Base-by-base conservation (phyloP, 352 stramenopile genomes). In the Phytophthora parvispora region DNA sequence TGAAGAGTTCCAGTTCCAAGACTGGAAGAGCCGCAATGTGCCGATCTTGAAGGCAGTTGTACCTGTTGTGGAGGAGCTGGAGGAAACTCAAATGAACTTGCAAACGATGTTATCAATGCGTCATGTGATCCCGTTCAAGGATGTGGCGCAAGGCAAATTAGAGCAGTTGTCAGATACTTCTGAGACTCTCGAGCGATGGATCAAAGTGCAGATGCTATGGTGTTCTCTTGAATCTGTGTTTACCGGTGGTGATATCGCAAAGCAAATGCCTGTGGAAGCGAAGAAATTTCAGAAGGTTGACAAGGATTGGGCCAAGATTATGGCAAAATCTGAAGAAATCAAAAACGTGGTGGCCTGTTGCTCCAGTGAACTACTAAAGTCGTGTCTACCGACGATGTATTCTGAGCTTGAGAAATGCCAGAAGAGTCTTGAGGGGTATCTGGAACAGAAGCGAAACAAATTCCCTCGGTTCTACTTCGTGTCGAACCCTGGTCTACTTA, bases 391-490 rank as follows among this genome's bases (percentile, higher is more conserved):
- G 24, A 98, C 94, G 8, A 99, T 99, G 95, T 99, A 99, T 74
- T 87, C 87, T 52, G 97, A 99, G 78, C 85, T 99, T 7, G 98
- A 99, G 72, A 99, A 99, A 68, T 99, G 97, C 66, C 97, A 99
- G 70, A 99, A 99, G 79, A 98, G 92, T 20, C 91, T 99, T 2
- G 96, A 99, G 71, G 98, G 96, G 1, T 99, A 99, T 80, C 77
- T 99, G 22, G 98, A 99, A 69, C 94, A 99, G 74, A 99, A 99
- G 72, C 93, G 98, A 50, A 98, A 98, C 80, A 99, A 98, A 69
- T 99, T 99, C 69, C 98, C 98, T 20, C 91, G 98, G 22, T 99
- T 99, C 85, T 99, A 99, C 80, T 99, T 99, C 64, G 97, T 99
- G 1, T 99, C 97, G 8, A 99, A 99, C 67, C 95, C 97, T 3